These are phyloP conservation scores for Fusarium setosum DNA, from an alignment of 2,329 filamentous ascomycete species.

Conservation along the genomic window DNA sequence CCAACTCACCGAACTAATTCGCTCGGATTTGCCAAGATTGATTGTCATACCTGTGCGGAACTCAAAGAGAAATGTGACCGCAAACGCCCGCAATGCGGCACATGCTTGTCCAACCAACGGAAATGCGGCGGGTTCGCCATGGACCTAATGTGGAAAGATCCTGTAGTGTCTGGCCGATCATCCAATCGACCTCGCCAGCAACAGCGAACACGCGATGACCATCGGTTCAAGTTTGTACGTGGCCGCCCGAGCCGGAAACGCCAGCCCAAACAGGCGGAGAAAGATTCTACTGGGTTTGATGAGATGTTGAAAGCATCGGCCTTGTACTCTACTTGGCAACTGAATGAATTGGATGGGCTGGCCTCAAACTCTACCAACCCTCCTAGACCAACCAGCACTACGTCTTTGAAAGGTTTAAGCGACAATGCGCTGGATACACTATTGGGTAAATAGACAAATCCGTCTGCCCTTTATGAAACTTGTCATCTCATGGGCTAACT, in stretches of 20 bases:
- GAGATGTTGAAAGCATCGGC: not conserved
- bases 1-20: conserved; percentile 1
- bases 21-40: conserved; percentile 10
- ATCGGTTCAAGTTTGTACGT: conserved; percentile 3
- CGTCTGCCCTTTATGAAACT: too few species aligned
- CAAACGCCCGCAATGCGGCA: conserved; percentile 1
- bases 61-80: conserved; percentile 6
- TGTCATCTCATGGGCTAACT: too few species aligned
- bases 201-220: not conserved
- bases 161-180: not conserved
- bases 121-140: conserved; percentile 13
- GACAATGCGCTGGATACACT: not conserved
- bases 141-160: conserved; percentile 10
- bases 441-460: not conserved
- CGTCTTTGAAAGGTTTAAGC: not conserved
- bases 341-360: not conserved
- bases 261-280: not conserved
- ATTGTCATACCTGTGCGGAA: conserved; percentile 4
- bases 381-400: not conserved
- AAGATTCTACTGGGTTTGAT: not conserved
- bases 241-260: not conserved
- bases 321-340: not conserved
- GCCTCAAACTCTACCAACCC: not conserved
- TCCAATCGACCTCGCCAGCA: not conserved
- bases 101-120: not conserved